Evolutionary conservation across 805 yeast species (phyloP), one percentile per base, ranked within the genome.

Genomic region (Wickerhamomyces canadensis): DNA sequence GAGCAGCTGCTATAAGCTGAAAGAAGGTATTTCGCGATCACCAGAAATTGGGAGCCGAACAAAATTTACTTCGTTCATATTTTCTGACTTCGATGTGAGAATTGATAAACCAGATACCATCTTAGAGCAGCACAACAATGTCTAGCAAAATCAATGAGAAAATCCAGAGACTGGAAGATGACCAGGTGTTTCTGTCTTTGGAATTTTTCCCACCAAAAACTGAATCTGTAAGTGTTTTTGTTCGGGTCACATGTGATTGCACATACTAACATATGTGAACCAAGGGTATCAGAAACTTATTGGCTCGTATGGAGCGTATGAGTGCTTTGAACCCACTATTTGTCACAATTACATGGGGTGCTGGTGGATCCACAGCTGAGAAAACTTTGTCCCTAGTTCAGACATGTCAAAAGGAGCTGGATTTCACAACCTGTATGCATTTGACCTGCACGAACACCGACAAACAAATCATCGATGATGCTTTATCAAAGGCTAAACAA

Each of bases 201-300:
- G 99, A 93, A 67, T 93, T 93, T 60, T 93, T 93, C 65, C 98
- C 99, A 6, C 98, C 99, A 18, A 88, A 93, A 61, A 93, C 98
- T 0, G 89, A 84, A 54, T 67, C 78, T 3, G 72, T 65, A 43
- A 21, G 68, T 51, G 6, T 18, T 33, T n/a, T 14, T 8, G 14
- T 12, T 19, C 14, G n/a, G 5, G 19, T 12, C 23, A n/a, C n/a
- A n/a, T n/a, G n/a, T n/a, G n/a, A n/a, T n/a, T n/a, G n/a, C n/a
- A n/a, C n/a, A n/a, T n/a, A n/a, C n/a, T n/a, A n/a, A n/a, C n/a
- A n/a, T n/a, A n/a, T n/a, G n/a, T n/a, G n/a, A n/a, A n/a, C n/a
- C n/a, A 47, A 70, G 54, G 98, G 98, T 48, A 73, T 84, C 57
- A 72, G 83, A 45, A 93, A 93, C 61, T 65, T 93, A 44, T 67